Evolutionary conservation across 495 filamentous ascomycete genomes (phyloP), one percentile per base, ranked within the genome.

Genomic region (Diplogelasinospora grovesii): DNA sequence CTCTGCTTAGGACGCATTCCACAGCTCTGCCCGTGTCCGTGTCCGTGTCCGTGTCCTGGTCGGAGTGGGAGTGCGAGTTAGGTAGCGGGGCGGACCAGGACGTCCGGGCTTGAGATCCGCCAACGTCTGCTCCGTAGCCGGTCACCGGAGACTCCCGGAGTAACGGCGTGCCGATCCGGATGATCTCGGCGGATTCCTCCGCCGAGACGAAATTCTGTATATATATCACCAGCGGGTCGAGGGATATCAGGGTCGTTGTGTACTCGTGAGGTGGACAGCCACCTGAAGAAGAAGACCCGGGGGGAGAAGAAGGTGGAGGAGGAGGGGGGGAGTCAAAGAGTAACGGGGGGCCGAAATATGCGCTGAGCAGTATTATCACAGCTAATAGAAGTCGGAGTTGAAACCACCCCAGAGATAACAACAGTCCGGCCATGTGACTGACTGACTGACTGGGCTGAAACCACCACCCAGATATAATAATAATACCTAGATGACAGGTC

Each of bases 141-240:
- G 52, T 59, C 0, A 65, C 47, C 3, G 45, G 53, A 10, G 65
- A 66, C 2, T 61, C 57, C 10, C 49, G 36, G 22, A 66, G 59
- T 16, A 46, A 45, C 3, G 50, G 41, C 14, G 51, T 40, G 30
- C 57, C 57, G 19, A 51, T 43, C 42, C 39, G 25, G 21, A 66
- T 49, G 7, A 69, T 46, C 3, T 49, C 43, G 2, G 33, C 23
- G 21, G 53, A 47, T 39, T 69, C 65, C 14, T 32, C 20, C 3
- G 53, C 40, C 3, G 53, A 31, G 15, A 63, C 39, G 48, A 69
- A 66, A 31, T 51, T 48, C 25, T 51, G 42, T 36, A 66, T 60
- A 43, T 65, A 63, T 44, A 69, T 57, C 14, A 69, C 42, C 4
- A 65, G 57, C 5, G 65, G 63, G 36, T 57, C 53, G 31, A 64